Percentiles rank a stretch among this genome's conserved stretches.
phyloP scores from a whole-genome alignment of 1,284 basidiomycete genomes.

The Ceratobasidium sp. region DNA sequence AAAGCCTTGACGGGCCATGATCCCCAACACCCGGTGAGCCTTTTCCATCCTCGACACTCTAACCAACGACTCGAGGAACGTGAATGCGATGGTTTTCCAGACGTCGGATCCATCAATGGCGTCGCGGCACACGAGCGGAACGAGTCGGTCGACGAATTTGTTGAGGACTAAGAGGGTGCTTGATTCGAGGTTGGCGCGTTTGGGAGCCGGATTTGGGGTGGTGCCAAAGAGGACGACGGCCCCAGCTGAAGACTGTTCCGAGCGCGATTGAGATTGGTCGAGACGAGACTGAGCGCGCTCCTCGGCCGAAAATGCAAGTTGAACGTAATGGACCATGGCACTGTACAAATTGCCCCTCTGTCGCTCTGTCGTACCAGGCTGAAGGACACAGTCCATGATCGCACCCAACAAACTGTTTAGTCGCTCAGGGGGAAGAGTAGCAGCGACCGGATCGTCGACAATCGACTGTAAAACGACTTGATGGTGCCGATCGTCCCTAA shows the following conservation, averaged over 20 bases:
- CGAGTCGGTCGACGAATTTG: conserved; percentile 71
- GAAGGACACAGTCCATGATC: conserved; percentile 76
- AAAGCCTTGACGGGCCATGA: conserved; percentile 77
- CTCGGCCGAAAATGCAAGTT: conserved; percentile 58
- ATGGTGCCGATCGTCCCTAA: conserved; percentile 75
- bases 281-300: conserved; percentile 41
- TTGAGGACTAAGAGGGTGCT: conserved; percentile 70
- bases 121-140: conserved; percentile 81
- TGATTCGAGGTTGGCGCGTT: conserved; percentile 55
- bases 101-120: conserved; percentile 94
- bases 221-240: conserved; percentile 36
- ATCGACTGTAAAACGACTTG: conserved; percentile 68
- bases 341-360: conserved; percentile 98
- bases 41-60: conserved; percentile 69
- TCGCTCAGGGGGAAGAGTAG: conserved; percentile 77
- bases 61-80: conserved; percentile 78
- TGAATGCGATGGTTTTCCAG: conserved; percentile 94
- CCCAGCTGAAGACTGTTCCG: neutral
- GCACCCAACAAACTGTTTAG: conserved; percentile 76
- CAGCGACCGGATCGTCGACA: conserved; percentile 65
- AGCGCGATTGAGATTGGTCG: neutral
- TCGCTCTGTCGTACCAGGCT: conserved; percentile 79
- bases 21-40: conserved; percentile 61
- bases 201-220: conserved; percentile 3
- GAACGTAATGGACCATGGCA: conserved; percentile 84